These are phyloP conservation scores for Debaryomyces subglobosus DNA, from an alignment of 1,139 yeast genomes.

Conservation along the genomic window DNA sequence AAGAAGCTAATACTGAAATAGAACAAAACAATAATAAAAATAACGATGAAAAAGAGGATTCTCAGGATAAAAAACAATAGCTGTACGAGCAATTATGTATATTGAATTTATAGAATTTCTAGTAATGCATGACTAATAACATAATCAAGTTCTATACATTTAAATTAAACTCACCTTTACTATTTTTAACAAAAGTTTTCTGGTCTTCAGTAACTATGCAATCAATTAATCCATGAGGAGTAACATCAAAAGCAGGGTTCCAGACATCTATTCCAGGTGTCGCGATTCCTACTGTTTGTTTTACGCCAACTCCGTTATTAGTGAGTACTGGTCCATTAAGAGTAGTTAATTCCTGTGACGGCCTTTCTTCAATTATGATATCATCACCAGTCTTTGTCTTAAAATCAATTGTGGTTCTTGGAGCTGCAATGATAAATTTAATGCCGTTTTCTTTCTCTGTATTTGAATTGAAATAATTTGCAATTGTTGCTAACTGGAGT, in stretches of 20 bases:
- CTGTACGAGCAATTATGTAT: slow-evolving; percentile 6
- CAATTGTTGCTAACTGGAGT: slow-evolving; percentile 77
- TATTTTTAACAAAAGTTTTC: slow-evolving; percentile 52
- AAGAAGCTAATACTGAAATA: neutral
- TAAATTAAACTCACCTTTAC: slow-evolving; percentile 49
- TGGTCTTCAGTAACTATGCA: slow-evolving; percentile 82
- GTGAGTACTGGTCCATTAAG: slow-evolving; percentile 63
- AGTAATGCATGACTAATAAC: neutral
- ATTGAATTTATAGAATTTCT: neutral
- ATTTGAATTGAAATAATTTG: slow-evolving; percentile 39
- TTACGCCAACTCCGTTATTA: slow-evolving; percentile 45
- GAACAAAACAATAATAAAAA: neutral
- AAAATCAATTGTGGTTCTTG: slow-evolving; percentile 84
- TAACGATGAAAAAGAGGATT: slow-evolving; percentile 14
- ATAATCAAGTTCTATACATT: neutral
- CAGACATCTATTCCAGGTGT: slow-evolving; percentile 86
- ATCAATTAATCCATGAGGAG: slow-evolving; percentile 81
- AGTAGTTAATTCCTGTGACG: slow-evolving; percentile 74
- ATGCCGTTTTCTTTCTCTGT: slow-evolving; percentile 53
- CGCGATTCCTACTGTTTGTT: slow-evolving; percentile 70
- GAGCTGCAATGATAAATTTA: slow-evolving; percentile 92
- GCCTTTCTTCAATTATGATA: slow-evolving; percentile 87
- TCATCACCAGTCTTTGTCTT: slow-evolving; percentile 67
- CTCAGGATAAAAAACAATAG: neutral
- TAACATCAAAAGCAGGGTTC: slow-evolving; percentile 97